These are phyloP conservation scores for Osmanthus fragrans DNA, from an alignment of 257 asterid species.

Conservation along the genomic window DNA sequence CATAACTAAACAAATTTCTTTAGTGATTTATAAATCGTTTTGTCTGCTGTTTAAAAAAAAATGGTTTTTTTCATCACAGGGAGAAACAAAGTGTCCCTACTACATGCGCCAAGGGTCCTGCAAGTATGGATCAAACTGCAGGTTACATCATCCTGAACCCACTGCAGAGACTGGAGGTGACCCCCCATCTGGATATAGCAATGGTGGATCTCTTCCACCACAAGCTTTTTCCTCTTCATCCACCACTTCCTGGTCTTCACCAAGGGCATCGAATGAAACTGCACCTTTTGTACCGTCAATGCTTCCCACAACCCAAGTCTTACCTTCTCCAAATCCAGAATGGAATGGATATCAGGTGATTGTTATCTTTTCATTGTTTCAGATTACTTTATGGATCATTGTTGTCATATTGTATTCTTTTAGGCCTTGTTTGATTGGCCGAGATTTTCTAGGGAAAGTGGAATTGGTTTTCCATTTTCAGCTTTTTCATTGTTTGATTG, in stretches of 20 bases:
- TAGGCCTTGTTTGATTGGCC: no score
- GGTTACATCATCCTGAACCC: slow-evolving; percentile 92
- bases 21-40: not conserved
- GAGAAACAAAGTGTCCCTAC: slow-evolving; percentile 75
- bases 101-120: slow-evolving; percentile 90
- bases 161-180: slow-evolving; percentile 58
- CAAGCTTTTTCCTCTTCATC: slow-evolving; percentile 53
- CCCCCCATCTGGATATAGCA: slow-evolving; percentile 52
- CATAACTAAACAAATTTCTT: not conserved
- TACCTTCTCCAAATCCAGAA: slow-evolving; percentile 50
- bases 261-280: slow-evolving; percentile 47
- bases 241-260: slow-evolving; percentile 66
- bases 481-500: no score
- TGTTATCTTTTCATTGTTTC: slow-evolving; percentile 5
- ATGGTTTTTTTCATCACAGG: slow-evolving; percentile 40
- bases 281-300: slow-evolving; percentile 47
- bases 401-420: not conserved
- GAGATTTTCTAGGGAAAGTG: no score
- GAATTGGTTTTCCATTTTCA: no score
- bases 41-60: slow-evolving; percentile 4
- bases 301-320: slow-evolving; percentile 52
- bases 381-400: no score
- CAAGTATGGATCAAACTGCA: slow-evolving; percentile 77
- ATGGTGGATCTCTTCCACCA: slow-evolving; percentile 53
- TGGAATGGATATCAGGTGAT: slow-evolving; percentile 83